Evolutionary conservation across 2,329 filamentous ascomycete species (phyloP).

Genomic region (Niveomyces coronatus): DNA sequence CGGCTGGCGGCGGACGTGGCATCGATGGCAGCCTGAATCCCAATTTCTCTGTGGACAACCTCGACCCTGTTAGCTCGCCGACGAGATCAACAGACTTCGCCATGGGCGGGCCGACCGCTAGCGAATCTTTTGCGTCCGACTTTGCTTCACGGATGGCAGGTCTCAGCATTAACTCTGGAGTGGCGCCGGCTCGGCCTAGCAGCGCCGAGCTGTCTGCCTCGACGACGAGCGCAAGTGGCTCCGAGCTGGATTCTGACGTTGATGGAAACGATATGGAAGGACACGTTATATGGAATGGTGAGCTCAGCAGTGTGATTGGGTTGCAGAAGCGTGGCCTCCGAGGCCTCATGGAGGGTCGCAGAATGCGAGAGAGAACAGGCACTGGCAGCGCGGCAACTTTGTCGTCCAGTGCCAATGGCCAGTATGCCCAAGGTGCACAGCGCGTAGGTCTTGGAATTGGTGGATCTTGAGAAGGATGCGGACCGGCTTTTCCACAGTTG

Average conservation of each 20-base stretch:
- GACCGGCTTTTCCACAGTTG: too few relatives aligned
- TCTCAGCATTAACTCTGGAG: slow-evolving; percentile 39
- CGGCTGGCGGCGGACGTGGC: slow-evolving; percentile 80
- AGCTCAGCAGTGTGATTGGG: slow-evolving; percentile 84
- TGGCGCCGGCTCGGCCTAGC: slow-evolving; percentile 25
- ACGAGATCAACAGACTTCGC: slow-evolving; percentile 25
- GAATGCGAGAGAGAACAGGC: slow-evolving; percentile 64
- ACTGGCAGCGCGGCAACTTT: slow-evolving; percentile 25
- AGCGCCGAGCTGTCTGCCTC: slow-evolving; percentile 41
- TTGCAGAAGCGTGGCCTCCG: slow-evolving; percentile 87
- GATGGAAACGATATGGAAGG: slow-evolving; percentile 37
- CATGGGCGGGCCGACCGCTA: slow-evolving; percentile 19
- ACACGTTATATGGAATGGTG: slow-evolving; percentile 59
- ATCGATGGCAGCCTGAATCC: slow-evolving; percentile 59
- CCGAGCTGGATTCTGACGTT: slow-evolving; percentile 46
- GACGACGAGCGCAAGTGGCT: slow-evolving; percentile 39
- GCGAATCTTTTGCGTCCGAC: slow-evolving; percentile 21
- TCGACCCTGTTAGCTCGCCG: slow-evolving; percentile 31
- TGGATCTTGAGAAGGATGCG: slow-evolving; percentile 31
- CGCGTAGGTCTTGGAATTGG: slow-evolving; percentile 46
- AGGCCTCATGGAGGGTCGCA: slow-evolving; percentile 86
- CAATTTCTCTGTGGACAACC: slow-evolving; percentile 47
- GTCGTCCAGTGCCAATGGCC: slow-evolving; percentile 21
- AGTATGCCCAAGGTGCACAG: slow-evolving; percentile 18
- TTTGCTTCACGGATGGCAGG: slow-evolving; percentile 26